Evolutionary conservation across 805 yeast species (phyloP).

Genomic region (Kluyveromyces starmeri): DNA sequence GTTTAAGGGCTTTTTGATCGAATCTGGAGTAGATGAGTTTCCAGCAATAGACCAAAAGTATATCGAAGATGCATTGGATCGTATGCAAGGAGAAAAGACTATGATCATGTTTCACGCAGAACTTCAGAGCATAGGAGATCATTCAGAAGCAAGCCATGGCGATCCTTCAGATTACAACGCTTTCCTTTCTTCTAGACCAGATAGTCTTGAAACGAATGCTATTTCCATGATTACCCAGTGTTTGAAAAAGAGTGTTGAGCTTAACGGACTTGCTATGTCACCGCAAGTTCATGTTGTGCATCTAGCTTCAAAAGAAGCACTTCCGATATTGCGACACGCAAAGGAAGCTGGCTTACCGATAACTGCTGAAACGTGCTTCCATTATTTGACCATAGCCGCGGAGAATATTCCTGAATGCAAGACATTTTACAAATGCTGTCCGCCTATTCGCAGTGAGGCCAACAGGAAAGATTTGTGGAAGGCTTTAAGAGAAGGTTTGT

Average conservation of each 20-base stretch:
- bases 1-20: conserved; percentile 86
- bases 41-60: conserved; percentile 67
- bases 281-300: conserved; percentile 87
- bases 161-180: conserved; percentile 63
- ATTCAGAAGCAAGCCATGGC: conserved; percentile 34
- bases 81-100: conserved; percentile 55
- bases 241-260: conserved; percentile 31
- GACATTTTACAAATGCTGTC: conserved; percentile 89
- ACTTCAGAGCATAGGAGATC: conserved; percentile 43
- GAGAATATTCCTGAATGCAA: conserved; percentile 69
- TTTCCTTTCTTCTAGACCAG: conserved; percentile 81
- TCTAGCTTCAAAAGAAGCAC: conserved; percentile 74
- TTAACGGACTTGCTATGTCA: conserved; percentile 27
- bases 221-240: conserved; percentile 61
- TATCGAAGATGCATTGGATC: conserved; percentile 56
- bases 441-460: conserved; percentile 75
- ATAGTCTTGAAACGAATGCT: conserved; percentile 78
- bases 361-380: conserved; percentile 91
- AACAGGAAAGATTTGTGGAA: conserved; percentile 72
- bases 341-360: conserved; percentile 49
- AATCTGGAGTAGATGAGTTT: conserved; percentile 93
- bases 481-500: conserved; percentile 55
- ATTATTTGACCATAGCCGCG: conserved; percentile 69
- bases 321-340: conserved; percentile 65
- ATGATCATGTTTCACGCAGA: conserved; percentile 91